A percentile compares a stretch with the other conserved stretches of the same genome.
Conservation (phyloP, 1,284 basidiomycete genomes). For the Mycena citricolor region DNA sequence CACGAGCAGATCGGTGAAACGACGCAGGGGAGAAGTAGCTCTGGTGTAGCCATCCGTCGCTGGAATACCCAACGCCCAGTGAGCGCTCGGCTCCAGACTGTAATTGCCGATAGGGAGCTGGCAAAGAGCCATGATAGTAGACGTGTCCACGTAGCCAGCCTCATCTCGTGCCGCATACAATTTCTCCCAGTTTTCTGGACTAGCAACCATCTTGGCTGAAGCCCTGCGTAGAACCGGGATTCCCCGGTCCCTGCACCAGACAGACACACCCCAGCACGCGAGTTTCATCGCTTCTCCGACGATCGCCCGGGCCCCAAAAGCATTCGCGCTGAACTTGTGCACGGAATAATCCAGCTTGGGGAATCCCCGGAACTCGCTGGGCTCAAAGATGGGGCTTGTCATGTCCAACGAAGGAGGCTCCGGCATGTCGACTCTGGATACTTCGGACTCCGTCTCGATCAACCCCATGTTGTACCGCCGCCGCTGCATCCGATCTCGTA, state of each 20-base stretch:
- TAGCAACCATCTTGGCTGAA: constrained; percentile 35
- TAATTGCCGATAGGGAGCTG: constrained; percentile 37
- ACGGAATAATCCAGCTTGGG: constrained; percentile 55
- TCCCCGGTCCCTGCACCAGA: constrained; percentile 61
- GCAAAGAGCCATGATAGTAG: not conserved
- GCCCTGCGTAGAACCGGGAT: constrained; percentile 72
- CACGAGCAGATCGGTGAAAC: constrained; percentile 80
- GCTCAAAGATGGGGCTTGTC: constrained; percentile 31
- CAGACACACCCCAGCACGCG: constrained; percentile 77
- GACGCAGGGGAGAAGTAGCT: constrained; percentile 87
- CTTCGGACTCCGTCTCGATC: constrained; percentile 21
- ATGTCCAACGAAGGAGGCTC: constrained; percentile 29
- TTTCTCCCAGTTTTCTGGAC: constrained; percentile 36
- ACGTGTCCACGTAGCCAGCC: constrained; percentile 38
- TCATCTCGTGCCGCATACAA: constrained; percentile 42
- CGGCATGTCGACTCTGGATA: constrained; percentile 20
- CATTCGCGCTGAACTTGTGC: constrained; percentile 23
- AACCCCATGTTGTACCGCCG: constrained; percentile 28
- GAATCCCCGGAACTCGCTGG: constrained; percentile 54
- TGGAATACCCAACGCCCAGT: constrained; percentile 73
- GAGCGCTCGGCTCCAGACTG: constrained; percentile 54
- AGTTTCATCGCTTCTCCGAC: constrained; percentile 87
- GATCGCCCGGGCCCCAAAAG: constrained; percentile 49
- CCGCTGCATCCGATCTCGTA: constrained; percentile 31
- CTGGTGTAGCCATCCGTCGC: constrained; percentile 76